Percentiles rank a stretch among this genome's conserved stretches.
phyloP scores from a whole-genome alignment of 2,329 filamentous ascomycete species.

The Magnaporthiopsis poae region DNA sequence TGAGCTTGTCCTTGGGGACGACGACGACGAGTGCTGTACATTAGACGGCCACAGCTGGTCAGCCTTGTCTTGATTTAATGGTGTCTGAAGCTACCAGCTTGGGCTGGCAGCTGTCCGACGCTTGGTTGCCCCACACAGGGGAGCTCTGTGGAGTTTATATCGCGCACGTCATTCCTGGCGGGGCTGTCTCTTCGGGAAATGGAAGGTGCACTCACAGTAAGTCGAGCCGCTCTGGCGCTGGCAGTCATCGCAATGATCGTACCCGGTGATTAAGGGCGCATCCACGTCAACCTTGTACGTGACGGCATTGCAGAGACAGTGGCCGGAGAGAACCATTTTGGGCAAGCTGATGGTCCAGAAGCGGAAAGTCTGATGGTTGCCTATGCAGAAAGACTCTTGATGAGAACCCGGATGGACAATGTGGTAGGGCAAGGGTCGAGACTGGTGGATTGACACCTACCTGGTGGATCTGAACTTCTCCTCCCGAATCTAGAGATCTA shows the following conservation, averaged over 20 bases:
- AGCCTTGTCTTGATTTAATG: not conserved
- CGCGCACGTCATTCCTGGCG: not conserved
- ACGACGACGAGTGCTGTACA: constrained; percentile 52
- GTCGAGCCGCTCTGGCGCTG: constrained; percentile 60
- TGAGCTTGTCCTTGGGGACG: constrained; percentile 56
- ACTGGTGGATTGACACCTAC: not conserved
- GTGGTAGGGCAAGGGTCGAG: not conserved
- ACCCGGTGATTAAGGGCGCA: constrained; percentile 45
- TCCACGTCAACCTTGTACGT: constrained; percentile 54
- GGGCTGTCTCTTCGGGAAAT: not conserved
- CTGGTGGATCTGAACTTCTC: not conserved
- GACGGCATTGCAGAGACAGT: constrained; percentile 62
- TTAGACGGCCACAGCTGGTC: not conserved
- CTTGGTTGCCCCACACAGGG: constrained; percentile 7
- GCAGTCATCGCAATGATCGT: constrained; percentile 66
- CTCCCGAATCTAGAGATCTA: not conserved
- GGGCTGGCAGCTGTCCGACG: not conserved
- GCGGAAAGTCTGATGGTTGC: not conserved
- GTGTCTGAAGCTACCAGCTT: too few species aligned
- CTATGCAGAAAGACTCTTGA: not conserved
- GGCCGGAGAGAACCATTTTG: constrained; percentile 56
- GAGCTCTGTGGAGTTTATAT: constrained; percentile 4
- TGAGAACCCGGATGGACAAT: not conserved
- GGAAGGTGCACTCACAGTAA: constrained; percentile 42
- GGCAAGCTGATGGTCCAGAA: constrained; percentile 3